Percentiles rank a stretch among this genome's conserved stretches.
These are phyloP conservation scores for Barbatosphaeria neglecta DNA, from an alignment of 495 filamentous ascomycete genomes.

Conservation along the genomic window DNA sequence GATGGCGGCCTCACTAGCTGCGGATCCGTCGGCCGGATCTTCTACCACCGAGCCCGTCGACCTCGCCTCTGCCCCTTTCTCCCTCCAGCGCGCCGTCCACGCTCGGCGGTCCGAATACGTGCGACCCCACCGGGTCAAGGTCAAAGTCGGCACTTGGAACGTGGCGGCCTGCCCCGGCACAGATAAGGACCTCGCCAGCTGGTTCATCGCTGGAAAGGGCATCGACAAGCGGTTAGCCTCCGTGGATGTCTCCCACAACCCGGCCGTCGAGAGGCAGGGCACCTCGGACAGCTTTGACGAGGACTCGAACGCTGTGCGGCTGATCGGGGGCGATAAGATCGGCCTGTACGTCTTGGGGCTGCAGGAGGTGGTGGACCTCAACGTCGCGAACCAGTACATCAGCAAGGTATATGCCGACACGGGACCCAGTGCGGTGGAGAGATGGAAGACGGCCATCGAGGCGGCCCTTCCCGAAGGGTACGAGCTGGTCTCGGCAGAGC, in stretches of 20 bases:
- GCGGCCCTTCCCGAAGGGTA: constrained; percentile 68
- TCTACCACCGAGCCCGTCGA: constrained; percentile 23
- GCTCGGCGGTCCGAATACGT: constrained; percentile 70
- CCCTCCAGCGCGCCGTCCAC: constrained; percentile 45
- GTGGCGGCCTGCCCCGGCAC: constrained; percentile 72
- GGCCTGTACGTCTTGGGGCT: constrained; percentile 84
- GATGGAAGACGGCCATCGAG: constrained; percentile 67
- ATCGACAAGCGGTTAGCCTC: constrained; percentile 48
- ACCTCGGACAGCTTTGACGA: constrained; percentile 15
- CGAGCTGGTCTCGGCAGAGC: constrained; percentile 61
- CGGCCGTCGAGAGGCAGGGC: constrained; percentile 5
- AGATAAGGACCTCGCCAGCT: constrained; percentile 72
- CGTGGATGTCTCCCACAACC: constrained; percentile 27
- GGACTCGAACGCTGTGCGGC: constrained; percentile 23
- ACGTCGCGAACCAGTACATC: constrained; percentile 45
- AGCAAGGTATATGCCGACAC: constrained; percentile 61
- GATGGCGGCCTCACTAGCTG: constrained; percentile 5
- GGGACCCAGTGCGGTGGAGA: constrained; percentile 38
- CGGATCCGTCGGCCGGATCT: constrained; percentile 17
- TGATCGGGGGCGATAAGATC: constrained; percentile 47
- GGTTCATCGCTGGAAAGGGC: constrained; percentile 73
- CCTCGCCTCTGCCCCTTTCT: constrained; percentile 22
- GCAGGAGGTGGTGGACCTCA: constrained; percentile 86
- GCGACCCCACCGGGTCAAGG: constrained; percentile 51
- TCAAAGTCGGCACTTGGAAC: constrained; percentile 94